A percentile compares a stretch with the other conserved stretches of the same genome.
Evolutionary conservation across 331 rosid genomes (phyloP).

Genomic region (Phaseolus coccineus): DNA sequence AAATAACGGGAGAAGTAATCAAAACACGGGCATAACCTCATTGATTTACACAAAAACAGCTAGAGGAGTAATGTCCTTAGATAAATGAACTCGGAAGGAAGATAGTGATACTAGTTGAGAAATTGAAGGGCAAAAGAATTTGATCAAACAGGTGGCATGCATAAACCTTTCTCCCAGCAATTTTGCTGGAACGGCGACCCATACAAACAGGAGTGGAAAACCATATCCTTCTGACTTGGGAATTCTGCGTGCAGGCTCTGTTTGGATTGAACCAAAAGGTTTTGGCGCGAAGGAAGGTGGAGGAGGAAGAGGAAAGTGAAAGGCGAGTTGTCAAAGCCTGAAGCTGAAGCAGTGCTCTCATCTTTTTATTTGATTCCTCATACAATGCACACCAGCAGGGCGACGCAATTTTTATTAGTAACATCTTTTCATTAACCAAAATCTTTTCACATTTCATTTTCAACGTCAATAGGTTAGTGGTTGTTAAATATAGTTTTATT

Average conservation of each 20-base stretch:
- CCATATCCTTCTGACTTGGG: slow-evolving; percentile 59
- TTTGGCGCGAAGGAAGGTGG: slow-evolving; percentile 45
- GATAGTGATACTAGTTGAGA: background rate
- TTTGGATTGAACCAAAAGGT: slow-evolving; percentile 42
- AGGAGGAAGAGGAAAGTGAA: slow-evolving; percentile 52
- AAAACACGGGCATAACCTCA: background rate
- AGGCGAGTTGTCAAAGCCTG: slow-evolving; percentile 51
- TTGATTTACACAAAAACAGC: background rate
- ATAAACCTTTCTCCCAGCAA: slow-evolving; percentile 90
- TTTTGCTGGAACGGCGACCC: slow-evolving; percentile 97
- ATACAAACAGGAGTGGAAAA: slow-evolving; percentile 70
- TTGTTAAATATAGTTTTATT: too few relatives aligned
- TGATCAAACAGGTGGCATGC: slow-evolving; percentile 58
- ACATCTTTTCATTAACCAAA: background rate
- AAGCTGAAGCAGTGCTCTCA: slow-evolving; percentile 56
- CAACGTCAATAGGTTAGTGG: too few relatives aligned
- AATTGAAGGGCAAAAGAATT: slow-evolving; percentile 35
- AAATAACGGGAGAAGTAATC: background rate
- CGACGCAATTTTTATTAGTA: background rate
- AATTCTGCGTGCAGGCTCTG: slow-evolving; percentile 27
- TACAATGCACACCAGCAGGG: background rate
- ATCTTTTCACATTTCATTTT: too few relatives aligned
- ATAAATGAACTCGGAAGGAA: background rate
- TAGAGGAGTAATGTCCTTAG: background rate
- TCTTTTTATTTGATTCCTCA: background rate